A percentile compares a stretch with the other conserved stretches of the same genome.
phyloP scores from a whole-genome alignment of 768 basidiomycete genomes.

The Amanita exitialis region DNA sequence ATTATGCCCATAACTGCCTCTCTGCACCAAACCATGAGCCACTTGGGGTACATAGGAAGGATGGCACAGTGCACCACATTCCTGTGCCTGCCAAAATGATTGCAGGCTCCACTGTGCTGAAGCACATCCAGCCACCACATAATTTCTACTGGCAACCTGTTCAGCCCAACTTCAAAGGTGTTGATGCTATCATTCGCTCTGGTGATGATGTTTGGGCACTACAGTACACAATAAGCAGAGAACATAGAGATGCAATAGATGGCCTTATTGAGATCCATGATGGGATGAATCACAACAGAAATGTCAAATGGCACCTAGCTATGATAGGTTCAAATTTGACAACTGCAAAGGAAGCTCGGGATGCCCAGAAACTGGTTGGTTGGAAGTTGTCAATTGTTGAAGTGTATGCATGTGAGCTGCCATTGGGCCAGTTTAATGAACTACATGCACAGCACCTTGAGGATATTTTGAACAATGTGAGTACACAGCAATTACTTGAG shows the following conservation, averaged over 20 bases:
- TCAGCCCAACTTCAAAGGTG: constrained; percentile 6
- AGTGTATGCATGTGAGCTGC: background rate
- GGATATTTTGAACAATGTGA: background rate
- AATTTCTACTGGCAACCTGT: background rate
- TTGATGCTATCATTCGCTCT: constrained; percentile 6
- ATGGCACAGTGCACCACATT: background rate
- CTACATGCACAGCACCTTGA: background rate
- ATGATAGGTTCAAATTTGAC: constrained; percentile 5
- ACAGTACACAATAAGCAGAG: constrained; percentile 1
- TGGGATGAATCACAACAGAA: constrained; percentile 2
- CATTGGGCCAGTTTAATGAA: constrained; percentile 4
- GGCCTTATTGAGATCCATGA: constrained; percentile 5
- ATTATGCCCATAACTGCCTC: constrained; percentile 8
- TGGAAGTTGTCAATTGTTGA: background rate
- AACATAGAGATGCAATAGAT: background rate
- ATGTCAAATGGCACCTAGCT: constrained; percentile 5
- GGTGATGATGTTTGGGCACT: constrained; percentile 2
- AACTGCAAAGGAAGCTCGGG: background rate
- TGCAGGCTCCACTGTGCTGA: background rate
- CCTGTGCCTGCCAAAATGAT: background rate
- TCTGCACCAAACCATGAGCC: constrained; percentile 3
- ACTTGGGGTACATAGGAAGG: background rate
- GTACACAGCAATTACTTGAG: background rate
- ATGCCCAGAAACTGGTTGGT: constrained; percentile 5
- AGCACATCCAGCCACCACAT: background rate